phyloP scores from a whole-genome alignment of 352 stramenopile genomes.

The Phytophthora europaea region DNA sequence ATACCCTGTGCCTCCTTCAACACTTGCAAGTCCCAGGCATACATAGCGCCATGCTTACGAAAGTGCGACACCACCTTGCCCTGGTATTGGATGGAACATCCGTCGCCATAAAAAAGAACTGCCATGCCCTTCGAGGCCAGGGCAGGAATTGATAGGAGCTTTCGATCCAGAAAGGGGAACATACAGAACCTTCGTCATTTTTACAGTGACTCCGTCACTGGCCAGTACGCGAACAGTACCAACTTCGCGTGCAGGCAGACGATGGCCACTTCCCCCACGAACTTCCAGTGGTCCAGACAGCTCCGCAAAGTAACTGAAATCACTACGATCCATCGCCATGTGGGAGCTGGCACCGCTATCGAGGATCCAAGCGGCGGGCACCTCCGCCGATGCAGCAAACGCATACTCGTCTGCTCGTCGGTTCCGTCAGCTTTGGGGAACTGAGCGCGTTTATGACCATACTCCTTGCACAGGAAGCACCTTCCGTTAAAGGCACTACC shows the following conservation, averaged over 20 bases:
- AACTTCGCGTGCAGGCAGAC: conserved; percentile 17
- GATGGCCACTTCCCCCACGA: conserved; percentile 12
- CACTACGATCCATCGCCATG: conserved; percentile 22
- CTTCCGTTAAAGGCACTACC: conserved; percentile 3
- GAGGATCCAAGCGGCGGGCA: conserved; percentile 3
- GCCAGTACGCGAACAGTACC: conserved; percentile 18
- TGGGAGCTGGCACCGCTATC: conserved; percentile 37
- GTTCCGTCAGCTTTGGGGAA: not conserved
- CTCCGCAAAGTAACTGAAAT: conserved; percentile 20
- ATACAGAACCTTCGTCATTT: conserved; percentile 14
- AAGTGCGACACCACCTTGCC: conserved; percentile 1
- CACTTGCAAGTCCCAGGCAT: conserved; percentile 9
- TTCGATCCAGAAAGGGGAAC: conserved; percentile 15
- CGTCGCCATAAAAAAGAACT: conserved; percentile 12
- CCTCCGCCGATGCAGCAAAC: conserved; percentile 5
- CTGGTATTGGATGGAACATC: conserved; percentile 12
- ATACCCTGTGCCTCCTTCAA: not conserved
- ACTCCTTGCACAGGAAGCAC: conserved; percentile 20
- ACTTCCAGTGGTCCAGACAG: conserved; percentile 8
- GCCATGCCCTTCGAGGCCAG: conserved; percentile 8
- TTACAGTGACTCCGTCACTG: conserved; percentile 11
- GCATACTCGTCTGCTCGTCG: not conserved
- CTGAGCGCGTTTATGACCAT: conserved; percentile 12
- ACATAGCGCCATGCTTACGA: conserved; percentile 5
- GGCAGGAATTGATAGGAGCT: conserved; percentile 27